Evolutionary conservation across 129 eudicot genomes (phyloP).

Genomic region (Smallanthus sonchifolius): DNA sequence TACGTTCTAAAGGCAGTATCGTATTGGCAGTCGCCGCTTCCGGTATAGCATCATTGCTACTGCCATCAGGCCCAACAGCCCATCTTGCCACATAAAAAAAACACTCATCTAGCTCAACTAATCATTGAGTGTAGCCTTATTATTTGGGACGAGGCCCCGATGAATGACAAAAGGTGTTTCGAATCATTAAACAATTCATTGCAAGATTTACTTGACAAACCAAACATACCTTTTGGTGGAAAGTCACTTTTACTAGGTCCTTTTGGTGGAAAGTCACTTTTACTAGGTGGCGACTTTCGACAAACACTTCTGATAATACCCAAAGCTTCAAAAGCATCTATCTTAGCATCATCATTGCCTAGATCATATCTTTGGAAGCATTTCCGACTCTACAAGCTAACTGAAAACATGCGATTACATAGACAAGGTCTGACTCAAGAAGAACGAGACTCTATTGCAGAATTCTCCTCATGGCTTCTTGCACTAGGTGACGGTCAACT

Average conservation of each 20-base stretch:
- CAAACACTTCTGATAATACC: background rate
- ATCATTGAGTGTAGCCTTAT: no score
- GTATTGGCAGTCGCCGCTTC: no score
- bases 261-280: no score
- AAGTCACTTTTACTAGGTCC: no score
- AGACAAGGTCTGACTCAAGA: no score
- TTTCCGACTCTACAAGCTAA: background rate
- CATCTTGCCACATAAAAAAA: no score
- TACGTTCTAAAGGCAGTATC: no score
- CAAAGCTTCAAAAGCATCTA: background rate
- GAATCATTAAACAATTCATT: background rate
- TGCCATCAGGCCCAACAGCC: no score
- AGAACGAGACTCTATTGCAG: no score
- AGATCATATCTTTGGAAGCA: background rate
- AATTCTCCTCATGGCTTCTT: background rate
- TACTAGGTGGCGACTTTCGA: background rate
- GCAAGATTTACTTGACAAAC: background rate
- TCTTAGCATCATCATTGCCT: background rate
- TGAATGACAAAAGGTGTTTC: background rate
- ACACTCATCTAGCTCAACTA: no score
- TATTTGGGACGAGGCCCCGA: no score
- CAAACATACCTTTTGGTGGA: background rate
- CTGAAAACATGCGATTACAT: background rate
- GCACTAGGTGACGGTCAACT: background rate
- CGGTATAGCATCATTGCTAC: no score